These are phyloP conservation scores for Suillus subaureus DNA, from an alignment of 768 basidiomycete genomes.

Conservation along the genomic window DNA sequence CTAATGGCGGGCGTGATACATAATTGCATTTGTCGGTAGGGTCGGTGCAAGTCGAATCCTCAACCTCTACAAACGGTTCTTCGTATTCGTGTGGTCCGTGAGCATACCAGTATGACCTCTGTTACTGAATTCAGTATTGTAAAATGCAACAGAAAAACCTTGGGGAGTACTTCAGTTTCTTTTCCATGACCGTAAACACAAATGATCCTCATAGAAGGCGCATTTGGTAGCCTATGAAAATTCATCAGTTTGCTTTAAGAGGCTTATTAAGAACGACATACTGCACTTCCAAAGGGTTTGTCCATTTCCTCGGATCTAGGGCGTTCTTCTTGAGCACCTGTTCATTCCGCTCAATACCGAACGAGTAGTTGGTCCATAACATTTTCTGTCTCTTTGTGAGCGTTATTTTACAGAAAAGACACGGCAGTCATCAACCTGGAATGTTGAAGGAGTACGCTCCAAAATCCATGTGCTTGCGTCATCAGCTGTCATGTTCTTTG, in stretches of 20 bases:
- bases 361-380: constrained; percentile 84
- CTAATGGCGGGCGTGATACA: constrained; percentile 48
- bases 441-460: constrained; percentile 77
- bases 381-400: constrained; percentile 58
- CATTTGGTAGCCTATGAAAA: constrained; percentile 69
- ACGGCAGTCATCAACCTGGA: constrained; percentile 54
- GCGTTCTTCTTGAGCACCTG: constrained; percentile 64
- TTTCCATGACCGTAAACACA: constrained; percentile 97
- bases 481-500: constrained; percentile 74
- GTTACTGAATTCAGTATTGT: neutral
- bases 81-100: constrained; percentile 70
- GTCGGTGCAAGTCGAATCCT: constrained; percentile 47
- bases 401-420: neutral
- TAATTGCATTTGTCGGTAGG: constrained; percentile 41
- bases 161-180: constrained; percentile 75
- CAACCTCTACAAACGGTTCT: constrained; percentile 50
- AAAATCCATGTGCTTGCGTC: constrained; percentile 80
- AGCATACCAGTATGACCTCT: constrained; percentile 57
- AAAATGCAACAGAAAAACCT: constrained; percentile 8
- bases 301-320: constrained; percentile 82
- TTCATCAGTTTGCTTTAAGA: constrained; percentile 6
- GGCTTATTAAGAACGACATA: constrained; percentile 24
- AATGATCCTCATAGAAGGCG: constrained; percentile 89
- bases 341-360: constrained; percentile 82
- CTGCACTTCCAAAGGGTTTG: constrained; percentile 86